These are phyloP conservation scores for Tulasnella sp. DNA, from an alignment of 768 basidiomycete genomes.

Conservation along the genomic window DNA sequence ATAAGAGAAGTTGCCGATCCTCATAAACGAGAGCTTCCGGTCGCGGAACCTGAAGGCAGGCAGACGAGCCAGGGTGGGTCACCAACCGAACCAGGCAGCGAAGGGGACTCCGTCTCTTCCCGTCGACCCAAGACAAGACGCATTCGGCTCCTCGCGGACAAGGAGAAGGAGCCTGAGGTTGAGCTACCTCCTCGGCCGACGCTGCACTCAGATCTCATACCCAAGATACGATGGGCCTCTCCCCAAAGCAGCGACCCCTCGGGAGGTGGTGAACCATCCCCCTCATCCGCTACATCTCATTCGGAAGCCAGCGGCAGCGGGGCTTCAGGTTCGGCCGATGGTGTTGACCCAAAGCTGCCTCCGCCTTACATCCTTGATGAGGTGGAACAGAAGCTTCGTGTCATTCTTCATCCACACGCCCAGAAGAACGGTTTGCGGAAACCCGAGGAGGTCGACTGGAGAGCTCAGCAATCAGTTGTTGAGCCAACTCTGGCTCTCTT, in stretches of 20 bases:
- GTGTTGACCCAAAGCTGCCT: slow-evolving; percentile 43
- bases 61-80: slow-evolving; percentile 5
- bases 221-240: not conserved
- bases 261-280: not conserved
- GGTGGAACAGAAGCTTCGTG: slow-evolving; percentile 66
- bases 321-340: not conserved
- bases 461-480: slow-evolving; percentile 46
- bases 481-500: slow-evolving; percentile 85
- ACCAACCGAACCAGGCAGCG: not conserved
- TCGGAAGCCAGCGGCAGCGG: not conserved
- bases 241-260: not conserved
- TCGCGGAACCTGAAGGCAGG: not conserved
- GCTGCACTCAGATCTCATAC: not conserved
- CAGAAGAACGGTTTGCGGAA: slow-evolving; percentile 59
- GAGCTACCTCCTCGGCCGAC: slow-evolving; percentile 7
- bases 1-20: not conserved
- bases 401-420: slow-evolving; percentile 75
- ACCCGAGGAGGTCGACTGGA: slow-evolving; percentile 43
- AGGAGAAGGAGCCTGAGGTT: slow-evolving; percentile 1
- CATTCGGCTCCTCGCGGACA: not conserved
- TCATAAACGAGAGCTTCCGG: not conserved
- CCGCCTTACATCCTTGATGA: slow-evolving; percentile 74
- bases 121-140: not conserved
- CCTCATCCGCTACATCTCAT: not conserved
- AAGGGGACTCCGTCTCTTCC: not conserved